Percentiles rank a stretch among this genome's conserved stretches.
phyloP scores from a whole-genome alignment of 2,329 filamentous ascomycete genomes.

The Cercospora zeae-maydis region DNA sequence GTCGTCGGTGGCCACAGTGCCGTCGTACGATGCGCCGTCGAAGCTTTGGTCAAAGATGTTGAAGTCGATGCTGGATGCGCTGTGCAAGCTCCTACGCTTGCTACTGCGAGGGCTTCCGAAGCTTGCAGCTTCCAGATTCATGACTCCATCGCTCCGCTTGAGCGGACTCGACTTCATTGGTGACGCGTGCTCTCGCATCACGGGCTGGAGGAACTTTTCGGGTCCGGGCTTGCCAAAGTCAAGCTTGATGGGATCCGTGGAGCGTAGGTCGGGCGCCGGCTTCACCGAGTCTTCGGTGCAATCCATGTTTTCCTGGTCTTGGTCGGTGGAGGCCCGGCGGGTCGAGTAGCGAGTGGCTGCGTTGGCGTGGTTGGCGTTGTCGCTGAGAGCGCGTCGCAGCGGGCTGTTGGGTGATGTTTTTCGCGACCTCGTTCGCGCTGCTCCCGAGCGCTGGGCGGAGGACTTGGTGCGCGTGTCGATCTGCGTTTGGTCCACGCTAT shows the following conservation, averaged over 20 bases:
- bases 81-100: constrained; percentile 75
- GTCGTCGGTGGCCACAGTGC: constrained; percentile 22
- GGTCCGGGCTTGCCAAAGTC: constrained; percentile 47
- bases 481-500: constrained; percentile 39
- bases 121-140: constrained; percentile 77
- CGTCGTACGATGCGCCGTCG: constrained; percentile 30
- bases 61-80: constrained; percentile 61
- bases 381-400: constrained; percentile 69
- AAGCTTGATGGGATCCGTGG: constrained; percentile 47
- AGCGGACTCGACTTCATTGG: constrained; percentile 72
- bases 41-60: constrained; percentile 70
- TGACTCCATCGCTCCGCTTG: constrained; percentile 85
- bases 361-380: constrained; percentile 69
- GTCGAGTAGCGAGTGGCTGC: constrained; percentile 51
- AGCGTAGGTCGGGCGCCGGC: constrained; percentile 25
- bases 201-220: constrained; percentile 45
- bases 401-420: constrained; percentile 78
- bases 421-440: constrained; percentile 50
- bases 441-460: constrained; percentile 29
- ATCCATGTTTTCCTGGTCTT: constrained; percentile 40
- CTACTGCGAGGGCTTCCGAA: constrained; percentile 86
- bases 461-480: constrained; percentile 47
- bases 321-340: constrained; percentile 48
- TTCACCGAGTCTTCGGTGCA: constrained; percentile 27
- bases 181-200: constrained; percentile 47